Percentiles rank a stretch among this genome's conserved stretches.
phyloP scores from a whole-genome alignment of 768 basidiomycete genomes.

The Calocybe cyanea region DNA sequence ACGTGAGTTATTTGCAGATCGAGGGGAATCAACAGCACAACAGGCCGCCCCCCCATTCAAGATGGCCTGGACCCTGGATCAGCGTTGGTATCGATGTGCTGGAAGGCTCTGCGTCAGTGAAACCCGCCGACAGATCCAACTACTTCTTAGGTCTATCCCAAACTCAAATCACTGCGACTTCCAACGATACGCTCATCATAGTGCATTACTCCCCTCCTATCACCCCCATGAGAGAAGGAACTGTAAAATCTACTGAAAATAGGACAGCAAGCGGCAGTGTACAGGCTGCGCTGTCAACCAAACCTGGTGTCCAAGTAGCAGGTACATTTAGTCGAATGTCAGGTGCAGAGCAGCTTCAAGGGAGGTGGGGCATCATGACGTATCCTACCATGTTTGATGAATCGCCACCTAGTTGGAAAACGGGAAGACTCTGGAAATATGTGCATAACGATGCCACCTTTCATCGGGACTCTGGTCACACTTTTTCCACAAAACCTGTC shows the following conservation, averaged over 20 bases:
- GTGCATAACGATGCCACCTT: neutral
- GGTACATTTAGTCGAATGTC: neutral
- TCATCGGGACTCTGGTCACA: neutral
- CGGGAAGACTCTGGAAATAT: conserved; percentile 1
- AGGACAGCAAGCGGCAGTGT: neutral
- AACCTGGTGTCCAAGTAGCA: neutral
- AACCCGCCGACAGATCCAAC: neutral
- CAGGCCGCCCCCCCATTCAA: neutral
- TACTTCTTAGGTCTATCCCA: conserved; percentile 1
- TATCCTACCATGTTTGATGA: neutral
- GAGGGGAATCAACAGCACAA: neutral
- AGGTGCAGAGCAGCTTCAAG: neutral
- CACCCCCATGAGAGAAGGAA: neutral
- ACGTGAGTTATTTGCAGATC: neutral
- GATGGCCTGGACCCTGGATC: neutral
- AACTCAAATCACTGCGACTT: neutral
- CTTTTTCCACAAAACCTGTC: neutral
- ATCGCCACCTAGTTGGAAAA: neutral
- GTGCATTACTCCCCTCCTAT: neutral
- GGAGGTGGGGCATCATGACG: neutral
- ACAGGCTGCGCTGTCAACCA: neutral
- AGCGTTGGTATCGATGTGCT: neutral
- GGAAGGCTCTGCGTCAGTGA: neutral
- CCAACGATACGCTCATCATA: neutral
- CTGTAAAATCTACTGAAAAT: neutral